Percentiles rank a stretch among this genome's conserved stretches.
These are phyloP conservation scores for Volvox reticuliferus DNA, from an alignment of 139 green algal genomes.

Conservation along the genomic window DNA sequence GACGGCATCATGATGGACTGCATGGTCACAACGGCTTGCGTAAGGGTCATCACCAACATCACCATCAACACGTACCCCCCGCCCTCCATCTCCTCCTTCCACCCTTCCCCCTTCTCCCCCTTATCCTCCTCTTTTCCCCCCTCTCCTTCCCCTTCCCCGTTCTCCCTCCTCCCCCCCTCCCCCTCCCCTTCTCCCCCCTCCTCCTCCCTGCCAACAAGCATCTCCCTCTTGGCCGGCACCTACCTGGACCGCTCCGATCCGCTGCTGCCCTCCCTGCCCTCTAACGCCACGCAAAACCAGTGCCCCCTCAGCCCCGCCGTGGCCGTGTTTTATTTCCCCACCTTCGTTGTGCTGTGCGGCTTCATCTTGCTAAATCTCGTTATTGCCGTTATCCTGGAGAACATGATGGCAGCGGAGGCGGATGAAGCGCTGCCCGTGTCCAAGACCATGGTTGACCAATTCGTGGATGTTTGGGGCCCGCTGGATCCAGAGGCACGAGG, in stretches of 20 bases:
- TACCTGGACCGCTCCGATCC: constrained; percentile 13
- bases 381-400: constrained; percentile 35
- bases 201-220: background rate
- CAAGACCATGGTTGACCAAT: background rate
- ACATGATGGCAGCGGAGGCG: constrained; percentile 16
- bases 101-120: background rate
- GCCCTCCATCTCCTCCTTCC: background rate
- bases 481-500: background rate
- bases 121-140: background rate
- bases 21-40: constrained; percentile 51
- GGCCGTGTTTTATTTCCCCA: constrained; percentile 26
- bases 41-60: background rate
- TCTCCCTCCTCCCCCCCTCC: background rate
- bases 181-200: background rate
- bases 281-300: background rate
- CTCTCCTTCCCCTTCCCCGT: too few species aligned
- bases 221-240: background rate
- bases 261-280: background rate
- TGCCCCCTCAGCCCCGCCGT: background rate
- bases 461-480: background rate
- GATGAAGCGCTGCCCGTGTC: constrained; percentile 37
- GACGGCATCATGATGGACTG: constrained; percentile 71
- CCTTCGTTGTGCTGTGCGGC: constrained; percentile 38
- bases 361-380: constrained; percentile 41
- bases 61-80: background rate